phyloP scores from a whole-genome alignment of 1,284 basidiomycete genomes.

The Tylopilus sp. region DNA sequence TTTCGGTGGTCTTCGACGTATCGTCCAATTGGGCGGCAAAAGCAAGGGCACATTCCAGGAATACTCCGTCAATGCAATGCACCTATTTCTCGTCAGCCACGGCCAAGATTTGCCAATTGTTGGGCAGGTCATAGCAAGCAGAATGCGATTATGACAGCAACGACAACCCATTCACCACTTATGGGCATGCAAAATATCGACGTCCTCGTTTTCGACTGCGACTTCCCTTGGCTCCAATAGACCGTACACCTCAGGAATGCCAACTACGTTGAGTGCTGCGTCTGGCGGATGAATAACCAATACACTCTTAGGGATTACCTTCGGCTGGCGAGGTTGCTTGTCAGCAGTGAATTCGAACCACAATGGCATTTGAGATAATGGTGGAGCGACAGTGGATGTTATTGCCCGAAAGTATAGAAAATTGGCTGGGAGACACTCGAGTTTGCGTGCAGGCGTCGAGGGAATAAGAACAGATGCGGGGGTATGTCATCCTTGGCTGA shows the following conservation, averaged over 20 bases:
- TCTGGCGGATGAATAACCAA: conserved; percentile 35
- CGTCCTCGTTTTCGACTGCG: conserved; percentile 47
- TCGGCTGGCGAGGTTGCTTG: conserved; percentile 42
- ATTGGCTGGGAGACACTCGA: conserved; percentile 6
- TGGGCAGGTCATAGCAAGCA: conserved; percentile 59
- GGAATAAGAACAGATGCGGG: conserved; percentile 9
- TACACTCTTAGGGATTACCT: conserved; percentile 49
- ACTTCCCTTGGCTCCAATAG: conserved; percentile 46
- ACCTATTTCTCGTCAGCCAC: conserved; percentile 41
- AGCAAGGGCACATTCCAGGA: conserved; percentile 49
- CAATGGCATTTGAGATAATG: conserved; percentile 15
- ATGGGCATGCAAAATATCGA: conserved; percentile 41
- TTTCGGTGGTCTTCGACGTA: conserved; percentile 41
- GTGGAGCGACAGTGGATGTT: background rate
- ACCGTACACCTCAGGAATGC: conserved; percentile 43
- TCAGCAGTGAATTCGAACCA: conserved; percentile 44
- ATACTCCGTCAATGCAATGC: conserved; percentile 52
- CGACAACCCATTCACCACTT: conserved; percentile 39
- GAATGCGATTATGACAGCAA: conserved; percentile 50
- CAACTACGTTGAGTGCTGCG: conserved; percentile 45
- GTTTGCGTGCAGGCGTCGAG: background rate
- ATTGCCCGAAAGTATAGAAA: conserved; percentile 13
- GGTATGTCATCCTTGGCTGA: background rate
- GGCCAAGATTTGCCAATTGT: conserved; percentile 42
- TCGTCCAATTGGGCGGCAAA: conserved; percentile 52